Base-by-base conservation (phyloP, 768 basidiomycete genomes). In the Pisolithus orientalis region DNA sequence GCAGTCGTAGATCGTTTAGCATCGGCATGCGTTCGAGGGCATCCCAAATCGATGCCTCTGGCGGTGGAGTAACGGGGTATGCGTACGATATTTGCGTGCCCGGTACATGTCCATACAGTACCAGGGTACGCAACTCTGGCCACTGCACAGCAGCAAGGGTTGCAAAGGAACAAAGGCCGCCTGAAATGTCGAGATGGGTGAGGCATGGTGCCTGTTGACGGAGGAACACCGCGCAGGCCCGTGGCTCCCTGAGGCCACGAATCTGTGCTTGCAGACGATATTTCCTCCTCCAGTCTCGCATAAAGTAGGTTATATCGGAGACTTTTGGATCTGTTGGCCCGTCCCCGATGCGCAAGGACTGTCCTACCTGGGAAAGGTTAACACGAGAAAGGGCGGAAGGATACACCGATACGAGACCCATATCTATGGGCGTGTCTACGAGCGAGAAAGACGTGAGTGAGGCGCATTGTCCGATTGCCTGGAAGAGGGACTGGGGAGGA, bases 261-360 rank as follows among this genome's bases (percentile, higher is more conserved):
- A 60, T 55, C 49, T 59, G 60, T 3, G 63, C 60, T 37, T 69
- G 68, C 0, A 63, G 57, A 45, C 66, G 71, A 49, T 69, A 65
- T 39, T 69, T 69, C 56, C 65, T 66, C 50, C 67, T 57, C 68
- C 68, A 69, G 38, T 67, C 69, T 0, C 68, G 64, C 58, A 69
- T 69, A 11, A 64, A 70, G 56, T 69, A 69, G 24, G 55, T 61
- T 40, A 63, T 62, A 17, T 69, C 68, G 31, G 65, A 50, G 37
- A 69, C 64, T 37, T 58, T 62, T 47, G 66, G 60, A 37, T 70
- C 66, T 1, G 63, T 66, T 8, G 64, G 64, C 40, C 69, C 68
- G 49, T 69, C 68, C 4, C 68, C 68, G 44, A 69, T 64, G 8
- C 68, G 68, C 2, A 69, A 53, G 13, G 60, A 65, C 48, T 69